Conservation (phyloP, 2,329 filamentous ascomycete species). For the Stagonosporopsis chrysanthemi region DNA sequence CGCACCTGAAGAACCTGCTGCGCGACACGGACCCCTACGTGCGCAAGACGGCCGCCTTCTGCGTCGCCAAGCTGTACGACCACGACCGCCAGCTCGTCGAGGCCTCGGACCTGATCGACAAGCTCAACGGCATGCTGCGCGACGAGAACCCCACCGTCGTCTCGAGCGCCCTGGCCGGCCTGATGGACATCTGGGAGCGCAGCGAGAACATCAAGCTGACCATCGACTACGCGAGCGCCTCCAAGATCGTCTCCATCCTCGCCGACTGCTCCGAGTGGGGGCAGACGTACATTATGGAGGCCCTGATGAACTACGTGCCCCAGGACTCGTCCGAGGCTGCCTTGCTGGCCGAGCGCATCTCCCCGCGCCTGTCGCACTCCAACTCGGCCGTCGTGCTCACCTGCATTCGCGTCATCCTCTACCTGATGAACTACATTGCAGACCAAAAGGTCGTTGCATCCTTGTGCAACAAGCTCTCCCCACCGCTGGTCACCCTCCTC, state of each 20-base stretch:
- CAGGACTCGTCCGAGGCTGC: constrained; percentile 88
- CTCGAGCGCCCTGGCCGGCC: constrained; percentile 84
- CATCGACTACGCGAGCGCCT: constrained; percentile 96
- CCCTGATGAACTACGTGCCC: constrained; percentile 96
- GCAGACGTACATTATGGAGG: constrained; percentile 97
- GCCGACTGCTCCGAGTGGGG: constrained; percentile 99
- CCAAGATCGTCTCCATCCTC: constrained; percentile 96
- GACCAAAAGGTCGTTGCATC: constrained; percentile 88
- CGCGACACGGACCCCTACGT: constrained; percentile 93
- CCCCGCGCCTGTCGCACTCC: constrained; percentile 93
- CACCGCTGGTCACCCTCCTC: constrained; percentile 90
- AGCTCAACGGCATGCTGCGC: constrained; percentile 84
- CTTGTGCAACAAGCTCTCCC: constrained; percentile 90
- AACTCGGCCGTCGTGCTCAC: constrained; percentile 97
- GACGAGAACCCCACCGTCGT: constrained; percentile 98
- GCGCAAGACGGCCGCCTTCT: constrained; percentile 94
- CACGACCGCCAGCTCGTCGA: constrained; percentile 93
- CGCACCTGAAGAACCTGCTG: constrained; percentile 81
- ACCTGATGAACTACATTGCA: constrained; percentile 98
- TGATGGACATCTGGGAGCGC: constrained; percentile 98
- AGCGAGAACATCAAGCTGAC: constrained; percentile 98
- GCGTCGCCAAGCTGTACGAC: constrained; percentile 96
- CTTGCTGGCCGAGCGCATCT: constrained; percentile 89
- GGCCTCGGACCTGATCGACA: constrained; percentile 87
- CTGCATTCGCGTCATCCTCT: constrained; percentile 94